Conservation (phyloP, 225 moss, liverwort and hornwort genomes). For the Neckera pumila region DNA sequence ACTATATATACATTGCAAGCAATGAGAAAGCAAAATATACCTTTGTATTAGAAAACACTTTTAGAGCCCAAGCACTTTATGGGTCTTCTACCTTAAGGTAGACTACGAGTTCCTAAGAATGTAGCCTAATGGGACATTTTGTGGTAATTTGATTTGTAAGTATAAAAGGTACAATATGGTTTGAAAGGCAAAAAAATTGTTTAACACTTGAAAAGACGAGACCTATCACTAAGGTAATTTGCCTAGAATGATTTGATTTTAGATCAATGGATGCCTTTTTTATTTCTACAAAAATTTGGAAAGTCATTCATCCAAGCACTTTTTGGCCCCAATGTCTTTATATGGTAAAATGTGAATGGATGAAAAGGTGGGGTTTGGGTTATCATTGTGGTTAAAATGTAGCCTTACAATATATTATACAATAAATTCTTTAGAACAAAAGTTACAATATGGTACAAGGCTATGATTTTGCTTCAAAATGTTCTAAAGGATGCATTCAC, state of each 20-base stretch:
- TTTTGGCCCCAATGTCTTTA: not conserved
- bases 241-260: not conserved
- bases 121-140: not conserved
- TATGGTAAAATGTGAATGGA: not conserved
- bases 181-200: not conserved
- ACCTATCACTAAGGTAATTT: not conserved
- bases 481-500: not conserved
- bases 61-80: too few species aligned
- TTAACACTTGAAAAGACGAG: not conserved
- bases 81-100: not conserved
- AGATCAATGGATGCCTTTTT: not conserved
- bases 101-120: not conserved
- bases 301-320: fast-evolving
- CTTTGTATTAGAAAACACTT: fast-evolving
- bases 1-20: fast-evolving
- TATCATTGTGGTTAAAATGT: not conserved
- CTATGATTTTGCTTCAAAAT: not conserved
- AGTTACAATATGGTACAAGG: fast-evolving
- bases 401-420: not conserved
- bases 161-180: not conserved
- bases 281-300: not conserved
- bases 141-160: not conserved
- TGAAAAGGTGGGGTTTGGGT: not conserved
- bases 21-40: not conserved
- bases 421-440: not conserved